Evolutionary conservation across 2,329 filamentous ascomycete species (phyloP).

Genomic region (Talaromyces albobiverticillius): DNA sequence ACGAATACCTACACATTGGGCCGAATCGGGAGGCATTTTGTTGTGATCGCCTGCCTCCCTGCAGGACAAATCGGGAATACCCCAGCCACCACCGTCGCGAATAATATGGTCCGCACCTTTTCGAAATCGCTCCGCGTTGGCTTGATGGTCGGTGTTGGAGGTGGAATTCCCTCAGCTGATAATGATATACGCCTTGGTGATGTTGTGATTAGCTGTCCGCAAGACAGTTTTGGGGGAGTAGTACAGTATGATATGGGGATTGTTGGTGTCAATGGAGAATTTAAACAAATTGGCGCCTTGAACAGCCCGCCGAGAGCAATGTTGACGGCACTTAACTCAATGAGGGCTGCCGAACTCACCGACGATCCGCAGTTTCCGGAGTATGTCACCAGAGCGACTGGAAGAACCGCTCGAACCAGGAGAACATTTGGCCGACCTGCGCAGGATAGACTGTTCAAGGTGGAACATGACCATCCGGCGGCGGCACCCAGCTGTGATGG

Average conservation of each 20-base stretch:
- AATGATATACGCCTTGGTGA: slow-evolving; percentile 8
- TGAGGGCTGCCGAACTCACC: not conserved
- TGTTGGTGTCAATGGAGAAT: slow-evolving; percentile 10
- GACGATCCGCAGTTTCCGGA: not conserved
- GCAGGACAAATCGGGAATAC: slow-evolving; percentile 2
- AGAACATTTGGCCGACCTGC: not conserved
- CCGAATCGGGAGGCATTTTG: slow-evolving; percentile 14
- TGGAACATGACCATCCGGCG: not conserved
- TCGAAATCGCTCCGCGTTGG: not conserved
- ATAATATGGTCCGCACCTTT: slow-evolving; percentile 7
- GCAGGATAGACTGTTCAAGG: not conserved
- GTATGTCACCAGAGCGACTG: not conserved
- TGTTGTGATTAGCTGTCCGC: slow-evolving; percentile 13
- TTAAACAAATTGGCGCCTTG: slow-evolving; percentile 11
- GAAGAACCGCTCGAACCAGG: not conserved
- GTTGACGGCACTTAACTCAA: not conserved
- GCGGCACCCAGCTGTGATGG: not conserved
- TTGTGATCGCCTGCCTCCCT: not conserved
- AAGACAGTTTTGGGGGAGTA: slow-evolving; percentile 9
- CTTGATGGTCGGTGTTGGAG: slow-evolving; percentile 9
- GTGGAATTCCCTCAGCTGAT: not conserved
- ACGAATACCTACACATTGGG: slow-evolving; percentile 22
- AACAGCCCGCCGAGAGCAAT: slow-evolving; percentile 14
- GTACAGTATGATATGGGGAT: slow-evolving; percentile 17
- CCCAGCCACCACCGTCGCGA: not conserved